These are phyloP conservation scores for Malus sylvestris DNA, from an alignment of 306 rosid genomes.

Conservation along the genomic window DNA sequence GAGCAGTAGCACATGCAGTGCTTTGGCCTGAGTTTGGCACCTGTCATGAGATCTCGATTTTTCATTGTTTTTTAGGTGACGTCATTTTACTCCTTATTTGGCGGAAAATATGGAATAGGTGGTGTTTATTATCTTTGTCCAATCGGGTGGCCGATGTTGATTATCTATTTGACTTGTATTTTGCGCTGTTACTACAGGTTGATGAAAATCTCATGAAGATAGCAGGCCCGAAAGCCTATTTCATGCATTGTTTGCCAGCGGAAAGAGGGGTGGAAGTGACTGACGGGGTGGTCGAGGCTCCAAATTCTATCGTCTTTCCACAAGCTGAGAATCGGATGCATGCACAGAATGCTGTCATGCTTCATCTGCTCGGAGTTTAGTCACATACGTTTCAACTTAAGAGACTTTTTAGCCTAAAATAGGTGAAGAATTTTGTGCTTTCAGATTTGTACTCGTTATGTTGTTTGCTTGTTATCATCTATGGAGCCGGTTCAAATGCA, in stretches of 20 bases:
- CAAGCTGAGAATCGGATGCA: constrained; percentile 98
- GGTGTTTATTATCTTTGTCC: background rate
- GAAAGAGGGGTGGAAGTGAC: constrained; percentile 98
- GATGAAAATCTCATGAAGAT: constrained; percentile 63
- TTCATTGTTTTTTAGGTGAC: background rate
- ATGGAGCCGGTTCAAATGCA: background rate
- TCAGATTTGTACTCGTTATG: background rate
- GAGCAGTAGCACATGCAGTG: background rate
- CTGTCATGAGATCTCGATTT: background rate
- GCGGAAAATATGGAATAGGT: background rate
- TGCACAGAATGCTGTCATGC: constrained; percentile 97
- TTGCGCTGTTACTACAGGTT: constrained; percentile 38
- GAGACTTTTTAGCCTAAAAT: background rate
- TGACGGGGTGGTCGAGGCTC: constrained; percentile 78
- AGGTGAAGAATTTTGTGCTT: background rate
- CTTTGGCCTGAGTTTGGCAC: background rate
- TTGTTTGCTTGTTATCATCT: background rate
- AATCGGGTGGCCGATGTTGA: background rate
- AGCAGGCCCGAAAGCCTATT: constrained; percentile 75
- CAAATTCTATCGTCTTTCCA: constrained; percentile 81
- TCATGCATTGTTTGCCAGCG: constrained; percentile 97
- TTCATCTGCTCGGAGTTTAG: constrained; percentile 67
- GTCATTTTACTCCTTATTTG: background rate
- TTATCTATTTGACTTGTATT: background rate
- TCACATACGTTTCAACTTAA: background rate